These are phyloP conservation scores for Lentinula edodes DNA, from an alignment of 768 basidiomycete species.

Conservation along the genomic window DNA sequence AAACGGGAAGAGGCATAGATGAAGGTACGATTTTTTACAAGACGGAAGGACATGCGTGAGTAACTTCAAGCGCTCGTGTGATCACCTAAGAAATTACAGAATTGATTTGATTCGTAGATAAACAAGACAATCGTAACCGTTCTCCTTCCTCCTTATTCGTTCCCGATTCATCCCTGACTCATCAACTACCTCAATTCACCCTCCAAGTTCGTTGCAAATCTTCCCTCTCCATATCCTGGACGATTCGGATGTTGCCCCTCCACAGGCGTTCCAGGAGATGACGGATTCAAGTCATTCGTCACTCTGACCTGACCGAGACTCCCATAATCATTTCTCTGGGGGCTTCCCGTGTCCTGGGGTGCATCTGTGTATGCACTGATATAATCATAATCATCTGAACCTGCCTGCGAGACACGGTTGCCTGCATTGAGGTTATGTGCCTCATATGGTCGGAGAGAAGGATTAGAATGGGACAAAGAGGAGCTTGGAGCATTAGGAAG, in stretches of 20 bases:
- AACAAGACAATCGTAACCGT: no score
- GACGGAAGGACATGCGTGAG: background rate
- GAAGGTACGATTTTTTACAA: background rate
- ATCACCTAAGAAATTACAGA: background rate
- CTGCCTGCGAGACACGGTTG: background rate
- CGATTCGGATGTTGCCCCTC: background rate
- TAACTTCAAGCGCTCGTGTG: background rate
- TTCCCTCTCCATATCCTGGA: slow-evolving; percentile 3
- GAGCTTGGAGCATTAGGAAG: background rate
- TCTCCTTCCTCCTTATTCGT: background rate
- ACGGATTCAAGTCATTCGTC: background rate
- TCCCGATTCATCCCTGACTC: no score
- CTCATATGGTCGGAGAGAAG: background rate
- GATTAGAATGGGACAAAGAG: background rate
- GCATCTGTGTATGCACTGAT: slow-evolving; percentile 4
- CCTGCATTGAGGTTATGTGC: background rate
- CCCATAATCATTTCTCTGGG: slow-evolving; percentile 4
- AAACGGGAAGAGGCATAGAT: background rate
- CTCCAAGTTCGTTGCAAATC: slow-evolving; percentile 4
- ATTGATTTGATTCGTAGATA: no score
- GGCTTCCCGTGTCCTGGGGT: slow-evolving; percentile 1
- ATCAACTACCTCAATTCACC: background rate
- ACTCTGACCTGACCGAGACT: slow-evolving; percentile 4
- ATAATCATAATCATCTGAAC: slow-evolving; percentile 4
- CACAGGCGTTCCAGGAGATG: background rate